Evolutionary conservation across 2,329 filamentous ascomycete species (phyloP).

Genomic region (Exophiala spinifera): DNA sequence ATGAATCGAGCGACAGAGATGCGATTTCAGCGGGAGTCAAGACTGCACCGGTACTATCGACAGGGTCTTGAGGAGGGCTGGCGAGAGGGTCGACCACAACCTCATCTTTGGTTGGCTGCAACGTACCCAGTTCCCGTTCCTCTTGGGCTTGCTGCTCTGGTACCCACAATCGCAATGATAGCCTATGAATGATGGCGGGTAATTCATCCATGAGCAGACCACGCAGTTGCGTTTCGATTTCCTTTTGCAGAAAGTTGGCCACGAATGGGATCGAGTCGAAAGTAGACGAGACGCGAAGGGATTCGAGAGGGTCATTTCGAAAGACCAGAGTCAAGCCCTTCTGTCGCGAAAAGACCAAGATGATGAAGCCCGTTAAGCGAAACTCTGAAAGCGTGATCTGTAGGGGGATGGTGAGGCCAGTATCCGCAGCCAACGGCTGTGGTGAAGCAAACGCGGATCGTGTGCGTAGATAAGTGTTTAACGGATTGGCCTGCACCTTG

Average conservation of each 20-base stretch:
- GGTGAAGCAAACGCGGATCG: constrained; percentile 92
- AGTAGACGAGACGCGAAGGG: constrained; percentile 95
- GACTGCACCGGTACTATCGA: constrained; percentile 75
- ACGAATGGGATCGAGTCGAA: constrained; percentile 99
- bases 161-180: constrained; percentile 85
- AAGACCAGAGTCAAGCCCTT: constrained; percentile 97
- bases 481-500: constrained; percentile 92
- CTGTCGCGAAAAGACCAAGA: constrained; percentile 94
- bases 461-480: constrained; percentile 92
- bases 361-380: constrained; percentile 93
- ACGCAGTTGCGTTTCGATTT: constrained; percentile 88
- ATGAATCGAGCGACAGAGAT: constrained; percentile 72
- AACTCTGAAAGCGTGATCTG: constrained; percentile 96
- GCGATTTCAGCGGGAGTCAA: constrained; percentile 73
- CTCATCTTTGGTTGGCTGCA: constrained; percentile 56
- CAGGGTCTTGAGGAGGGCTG: constrained; percentile 74
- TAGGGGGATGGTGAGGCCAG: constrained; percentile 91
- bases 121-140: constrained; percentile 51
- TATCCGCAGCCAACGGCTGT: constrained; percentile 79
- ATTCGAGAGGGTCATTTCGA: constrained; percentile 95
- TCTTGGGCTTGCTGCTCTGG: constrained; percentile 75
- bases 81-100: constrained; percentile 74
- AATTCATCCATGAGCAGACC: constrained; percentile 97
- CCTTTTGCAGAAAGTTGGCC: constrained; percentile 91
- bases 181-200: constrained; percentile 89